A percentile compares a stretch with the other conserved stretches of the same genome.
phyloP scores from a whole-genome alignment of 305 asterid species.

The Lippia alba region DNA sequence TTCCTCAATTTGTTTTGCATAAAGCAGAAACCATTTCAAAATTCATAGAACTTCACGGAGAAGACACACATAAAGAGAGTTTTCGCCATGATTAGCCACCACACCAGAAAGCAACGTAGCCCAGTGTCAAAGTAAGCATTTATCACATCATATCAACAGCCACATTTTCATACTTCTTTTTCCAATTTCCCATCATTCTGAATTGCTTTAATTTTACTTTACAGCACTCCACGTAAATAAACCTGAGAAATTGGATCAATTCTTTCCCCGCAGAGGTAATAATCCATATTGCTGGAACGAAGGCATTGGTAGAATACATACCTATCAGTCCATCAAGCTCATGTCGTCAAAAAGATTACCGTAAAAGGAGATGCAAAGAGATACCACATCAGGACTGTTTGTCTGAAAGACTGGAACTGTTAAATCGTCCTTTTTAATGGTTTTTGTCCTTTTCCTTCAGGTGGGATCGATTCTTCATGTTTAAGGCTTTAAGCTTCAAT shows the following conservation, averaged over 20 bases:
- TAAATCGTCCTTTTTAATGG: background rate
- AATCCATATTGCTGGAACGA: constrained; percentile 6
- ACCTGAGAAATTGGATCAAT: no score
- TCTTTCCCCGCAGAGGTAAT: background rate
- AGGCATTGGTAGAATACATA: constrained; percentile 15
- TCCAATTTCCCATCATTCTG: constrained; percentile 32
- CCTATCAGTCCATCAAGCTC: constrained; percentile 35
- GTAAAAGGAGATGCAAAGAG: no score
- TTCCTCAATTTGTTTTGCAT: background rate
- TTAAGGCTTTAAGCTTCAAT: constrained; percentile 33
- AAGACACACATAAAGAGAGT: constrained; percentile 44
- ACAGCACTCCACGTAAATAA: no score
- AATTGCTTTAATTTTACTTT: constrained; percentile 35
- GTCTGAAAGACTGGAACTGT: background rate
- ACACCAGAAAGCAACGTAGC: constrained; percentile 37
- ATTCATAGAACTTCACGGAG: constrained; percentile 40
- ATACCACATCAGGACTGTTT: constrained; percentile 28
- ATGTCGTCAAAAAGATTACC: constrained; percentile 22
- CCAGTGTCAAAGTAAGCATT: constrained; percentile 23
- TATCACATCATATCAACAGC: constrained; percentile 26
- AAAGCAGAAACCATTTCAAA: constrained; percentile 35
- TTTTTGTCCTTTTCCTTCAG: constrained; percentile 23
- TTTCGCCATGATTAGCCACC: constrained; percentile 47
- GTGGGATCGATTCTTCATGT: constrained; percentile 19
- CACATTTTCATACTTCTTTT: constrained; percentile 27